These are phyloP conservation scores for Earliella scabrosa DNA, from an alignment of 1,284 basidiomycete genomes.

Conservation along the genomic window DNA sequence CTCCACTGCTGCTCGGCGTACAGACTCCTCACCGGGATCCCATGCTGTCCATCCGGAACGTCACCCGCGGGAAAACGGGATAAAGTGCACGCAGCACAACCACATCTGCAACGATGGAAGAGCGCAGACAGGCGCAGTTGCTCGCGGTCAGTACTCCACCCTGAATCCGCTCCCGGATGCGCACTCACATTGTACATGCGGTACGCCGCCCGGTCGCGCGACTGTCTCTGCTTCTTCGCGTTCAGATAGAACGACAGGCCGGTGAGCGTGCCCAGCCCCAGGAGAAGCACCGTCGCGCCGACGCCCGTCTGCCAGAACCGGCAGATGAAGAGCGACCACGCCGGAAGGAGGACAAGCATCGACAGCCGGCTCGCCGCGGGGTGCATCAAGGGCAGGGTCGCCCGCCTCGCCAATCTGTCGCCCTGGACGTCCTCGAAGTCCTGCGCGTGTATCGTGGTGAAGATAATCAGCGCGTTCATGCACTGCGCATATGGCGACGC, in stretches of 20 bases:
- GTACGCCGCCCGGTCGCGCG: neutral
- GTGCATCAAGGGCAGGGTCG: constrained; percentile 41
- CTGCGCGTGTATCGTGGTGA: constrained; percentile 45
- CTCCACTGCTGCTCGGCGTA: too few species aligned
- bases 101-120: too few species aligned
- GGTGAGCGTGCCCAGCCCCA: neutral
- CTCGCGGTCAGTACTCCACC: too few species aligned
- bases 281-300: neutral
- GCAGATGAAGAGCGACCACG: constrained; percentile 6
- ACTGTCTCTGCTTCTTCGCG: too few species aligned
- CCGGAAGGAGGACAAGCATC: neutral
- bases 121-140: too few species aligned
- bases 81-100: too few species aligned
- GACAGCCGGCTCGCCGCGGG: constrained; percentile 21
- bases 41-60: too few species aligned
- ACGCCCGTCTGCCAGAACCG: neutral
- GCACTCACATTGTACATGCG: neutral
- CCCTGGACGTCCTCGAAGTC: constrained; percentile 46
- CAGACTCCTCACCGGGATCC: too few species aligned
- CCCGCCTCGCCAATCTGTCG: constrained; percentile 38
- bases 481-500: constrained; percentile 19
- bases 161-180: too few species aligned
- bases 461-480: constrained; percentile 31
- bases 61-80: too few species aligned
- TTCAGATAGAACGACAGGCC: neutral